Evolutionary conservation across 345 rosid species (phyloP).

Genomic region (Rhodomyrtus tomentosa): DNA sequence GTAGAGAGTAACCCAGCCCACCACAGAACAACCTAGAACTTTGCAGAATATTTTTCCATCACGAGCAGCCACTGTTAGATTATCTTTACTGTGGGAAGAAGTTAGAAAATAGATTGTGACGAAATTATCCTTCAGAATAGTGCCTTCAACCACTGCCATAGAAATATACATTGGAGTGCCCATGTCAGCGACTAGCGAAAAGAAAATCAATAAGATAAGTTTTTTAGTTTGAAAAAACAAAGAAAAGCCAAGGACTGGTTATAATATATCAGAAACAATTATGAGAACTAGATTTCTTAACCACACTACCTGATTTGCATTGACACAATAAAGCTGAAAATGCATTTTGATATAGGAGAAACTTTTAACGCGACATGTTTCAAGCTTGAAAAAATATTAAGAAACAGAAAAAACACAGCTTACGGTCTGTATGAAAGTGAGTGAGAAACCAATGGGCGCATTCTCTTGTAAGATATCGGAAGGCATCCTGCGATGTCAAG

Average conservation of each 20-base stretch:
- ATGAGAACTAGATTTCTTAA: neutral
- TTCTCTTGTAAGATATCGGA: constrained; percentile 80
- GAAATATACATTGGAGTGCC: neutral
- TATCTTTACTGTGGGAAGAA: neutral
- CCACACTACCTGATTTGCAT: neutral
- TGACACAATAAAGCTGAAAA: neutral
- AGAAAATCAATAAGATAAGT: neutral
- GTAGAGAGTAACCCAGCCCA: neutral
- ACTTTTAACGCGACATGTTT: neutral
- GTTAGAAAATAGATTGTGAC: neutral
- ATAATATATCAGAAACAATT: neutral
- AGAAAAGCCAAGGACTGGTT: neutral
- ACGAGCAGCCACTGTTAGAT: neutral
- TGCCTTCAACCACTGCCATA: neutral
- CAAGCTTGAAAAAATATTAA: neutral
- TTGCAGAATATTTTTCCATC: neutral
- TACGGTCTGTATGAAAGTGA: constrained; percentile 95
- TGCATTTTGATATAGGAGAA: neutral
- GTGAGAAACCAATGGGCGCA: constrained; percentile 97
- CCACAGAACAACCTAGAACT: neutral
- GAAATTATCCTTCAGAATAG: neutral
- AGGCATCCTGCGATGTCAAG: constrained; percentile 70
- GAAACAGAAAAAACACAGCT: constrained; percentile 16
- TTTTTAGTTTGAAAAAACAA: neutral
- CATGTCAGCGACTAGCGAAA: neutral